phyloP scores from a whole-genome alignment of 140 eudicot genomes.

The Anethum foeniculum region DNA sequence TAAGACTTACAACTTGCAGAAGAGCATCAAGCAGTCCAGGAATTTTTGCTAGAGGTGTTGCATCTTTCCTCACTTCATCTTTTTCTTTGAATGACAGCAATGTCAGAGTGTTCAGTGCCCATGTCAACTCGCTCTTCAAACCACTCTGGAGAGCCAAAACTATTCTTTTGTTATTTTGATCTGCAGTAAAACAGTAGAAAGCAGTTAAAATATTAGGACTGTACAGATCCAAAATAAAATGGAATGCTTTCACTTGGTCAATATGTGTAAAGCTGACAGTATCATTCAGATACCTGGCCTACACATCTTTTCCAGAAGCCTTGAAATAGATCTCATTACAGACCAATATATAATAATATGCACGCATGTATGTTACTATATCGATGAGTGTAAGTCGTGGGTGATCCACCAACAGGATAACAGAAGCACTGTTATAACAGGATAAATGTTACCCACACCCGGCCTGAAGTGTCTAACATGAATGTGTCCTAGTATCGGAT shows the following conservation, averaged over 20 bases:
- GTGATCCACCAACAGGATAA: not conserved
- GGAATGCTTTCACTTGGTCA: not conserved
- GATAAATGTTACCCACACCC: not conserved
- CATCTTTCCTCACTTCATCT: slow-evolving; percentile 93
- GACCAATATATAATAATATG: not conserved
- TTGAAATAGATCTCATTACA: not conserved
- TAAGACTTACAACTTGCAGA: slow-evolving; percentile 79
- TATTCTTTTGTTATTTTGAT: slow-evolving; percentile 90
- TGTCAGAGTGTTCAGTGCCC: slow-evolving; percentile 91
- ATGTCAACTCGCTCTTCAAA: slow-evolving; percentile 87
- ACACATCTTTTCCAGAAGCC: not conserved
- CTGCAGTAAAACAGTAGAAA: slow-evolving; percentile 27
- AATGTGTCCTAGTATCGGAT: not conserved
- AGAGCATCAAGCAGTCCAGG: slow-evolving; percentile 99
- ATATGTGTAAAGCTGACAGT: not conserved
- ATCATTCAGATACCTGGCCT: not conserved
- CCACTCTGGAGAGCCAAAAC: slow-evolving; percentile 99
- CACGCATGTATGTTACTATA: not conserved
- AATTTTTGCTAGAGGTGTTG: slow-evolving; percentile 92
- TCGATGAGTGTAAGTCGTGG: not conserved
- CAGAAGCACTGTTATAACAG: not conserved
- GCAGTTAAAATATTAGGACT: not conserved
- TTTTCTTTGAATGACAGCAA: slow-evolving; percentile 95
- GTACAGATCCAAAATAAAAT: not conserved
- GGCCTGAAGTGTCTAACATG: not conserved